Evolutionary conservation across 352 stramenopile genomes (phyloP), one percentile per base, ranked within the genome.

Genomic region (Globisporangium parvum): DNA sequence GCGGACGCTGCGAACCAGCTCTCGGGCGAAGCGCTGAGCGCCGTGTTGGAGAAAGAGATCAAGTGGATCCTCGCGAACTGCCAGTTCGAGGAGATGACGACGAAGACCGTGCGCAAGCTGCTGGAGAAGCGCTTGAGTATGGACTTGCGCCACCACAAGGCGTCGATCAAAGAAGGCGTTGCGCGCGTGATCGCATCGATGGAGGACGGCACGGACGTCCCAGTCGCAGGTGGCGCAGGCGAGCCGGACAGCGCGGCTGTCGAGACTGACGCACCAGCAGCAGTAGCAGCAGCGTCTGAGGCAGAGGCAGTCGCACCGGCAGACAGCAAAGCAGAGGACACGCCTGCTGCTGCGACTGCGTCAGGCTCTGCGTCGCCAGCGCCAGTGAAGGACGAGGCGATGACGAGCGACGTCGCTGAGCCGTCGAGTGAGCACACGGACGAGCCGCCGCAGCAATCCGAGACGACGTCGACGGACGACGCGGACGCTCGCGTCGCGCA

Each of bases 51-150:
- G 54, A 78, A 76, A 35, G 81, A 92, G 59, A 93, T 93, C 51
- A 76, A 79, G 15, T 86, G 77, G 73, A 89, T 93, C 46, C 59
- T 93, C 1, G 64, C 73, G 3, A 91, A 91, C 47, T 88, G 74
- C 48, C 71, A 78, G 37, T 88, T 91, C 52, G 81, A 93, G 28
- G 79, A 90, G 51, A 87, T 93, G 71, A 93, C 84, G 4, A 93
- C 84, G 6, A 87, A 88, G 55, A 93, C 70, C 10, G 73, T 93
- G 47, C 67, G 84, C 35, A 88, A 90, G 53, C 42, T 88, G 57
- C 66, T 93, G 0, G 77, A 91, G 49, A 67, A 87, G 46, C 77
- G 79, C 8, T 64, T 93, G 2, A 62, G 78, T 0, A 82, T 88
- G 61, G 79, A 92, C 47, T 62, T 93, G 47, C 79, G 75, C 40